These are phyloP conservation scores for Leishmania tropica DNA, from an alignment of 208 protist genomes.

Conservation along the genomic window DNA sequence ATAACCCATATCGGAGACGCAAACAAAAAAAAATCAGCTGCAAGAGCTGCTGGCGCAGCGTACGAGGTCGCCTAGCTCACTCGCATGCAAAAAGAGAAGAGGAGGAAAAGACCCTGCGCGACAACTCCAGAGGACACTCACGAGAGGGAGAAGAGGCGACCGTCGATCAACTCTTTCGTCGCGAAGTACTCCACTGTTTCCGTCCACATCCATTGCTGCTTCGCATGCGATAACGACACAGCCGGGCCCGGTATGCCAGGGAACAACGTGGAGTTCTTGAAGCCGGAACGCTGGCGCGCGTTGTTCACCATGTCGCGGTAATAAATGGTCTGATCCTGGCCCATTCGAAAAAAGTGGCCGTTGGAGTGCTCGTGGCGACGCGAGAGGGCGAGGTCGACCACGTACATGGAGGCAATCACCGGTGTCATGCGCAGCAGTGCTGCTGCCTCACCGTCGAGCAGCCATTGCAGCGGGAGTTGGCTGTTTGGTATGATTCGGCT, in stretches of 20 bases:
- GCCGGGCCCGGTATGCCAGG: constrained; percentile 50
- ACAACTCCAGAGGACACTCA: constrained; percentile 3
- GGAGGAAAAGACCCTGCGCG: neutral
- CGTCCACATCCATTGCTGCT: constrained; percentile 53
- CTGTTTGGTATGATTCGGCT: constrained; percentile 46
- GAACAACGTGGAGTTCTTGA: constrained; percentile 59
- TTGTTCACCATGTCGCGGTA: constrained; percentile 35
- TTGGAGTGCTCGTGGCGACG: constrained; percentile 55
- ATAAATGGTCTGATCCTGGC: constrained; percentile 53
- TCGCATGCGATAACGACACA: constrained; percentile 41
- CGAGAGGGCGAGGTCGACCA: constrained; percentile 59
- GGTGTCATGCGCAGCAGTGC: constrained; percentile 58
- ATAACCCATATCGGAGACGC: neutral
- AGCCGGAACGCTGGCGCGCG: constrained; percentile 35
- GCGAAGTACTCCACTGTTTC: constrained; percentile 51
- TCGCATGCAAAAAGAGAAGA: constrained; percentile 3
- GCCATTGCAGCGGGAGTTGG: constrained; percentile 38
- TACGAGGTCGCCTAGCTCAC: neutral
- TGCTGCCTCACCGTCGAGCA: constrained; percentile 43
- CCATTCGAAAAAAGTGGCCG: constrained; percentile 83
- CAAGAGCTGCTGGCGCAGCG: neutral
- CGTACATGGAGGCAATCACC: constrained; percentile 56
- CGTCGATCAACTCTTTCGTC: constrained; percentile 24
- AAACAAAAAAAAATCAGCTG: neutral
- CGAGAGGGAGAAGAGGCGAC: constrained; percentile 18